These are phyloP conservation scores for Barnettozyma vustinii DNA, from an alignment of 805 yeast species.

Conservation along the genomic window DNA sequence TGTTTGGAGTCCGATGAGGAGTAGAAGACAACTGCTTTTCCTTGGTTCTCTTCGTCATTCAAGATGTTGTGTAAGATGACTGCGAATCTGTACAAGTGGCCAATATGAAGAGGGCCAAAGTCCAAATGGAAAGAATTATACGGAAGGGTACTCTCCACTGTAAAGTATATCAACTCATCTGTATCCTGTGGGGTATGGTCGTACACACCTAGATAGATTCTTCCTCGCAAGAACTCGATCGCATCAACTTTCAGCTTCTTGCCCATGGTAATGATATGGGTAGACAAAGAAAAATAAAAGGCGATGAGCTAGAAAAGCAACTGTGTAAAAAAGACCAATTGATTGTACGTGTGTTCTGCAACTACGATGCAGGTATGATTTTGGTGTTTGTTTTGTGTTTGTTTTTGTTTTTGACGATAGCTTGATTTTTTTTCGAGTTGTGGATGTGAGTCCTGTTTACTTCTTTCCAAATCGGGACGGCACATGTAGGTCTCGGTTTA, in stretches of 20 bases:
- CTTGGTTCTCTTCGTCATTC: constrained; percentile 77
- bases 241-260: constrained; percentile 51
- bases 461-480: not conserved
- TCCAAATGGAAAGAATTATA: constrained; percentile 95
- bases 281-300: not conserved
- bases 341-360: not conserved
- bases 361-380: not conserved
- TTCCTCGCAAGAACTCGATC: constrained; percentile 36
- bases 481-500: too few species aligned
- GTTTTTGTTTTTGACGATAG: not conserved
- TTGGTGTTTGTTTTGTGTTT: not conserved
- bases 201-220: constrained; percentile 87
- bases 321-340: not conserved
- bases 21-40: constrained; percentile 86
- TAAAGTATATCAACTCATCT: constrained; percentile 71
- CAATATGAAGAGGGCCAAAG: constrained; percentile 93
- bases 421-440: not conserved
- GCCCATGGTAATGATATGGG: constrained; percentile 30
- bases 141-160: constrained; percentile 87
- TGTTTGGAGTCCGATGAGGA: constrained; percentile 76
- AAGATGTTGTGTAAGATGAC: constrained; percentile 88
- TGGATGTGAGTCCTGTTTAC: constrained; percentile 9
- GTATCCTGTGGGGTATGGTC: constrained; percentile 77
- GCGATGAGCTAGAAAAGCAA: not conserved
- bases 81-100: constrained; percentile 91